phyloP scores from a whole-genome alignment of 2,329 filamentous ascomycete species.

The Aspergillus ustus region DNA sequence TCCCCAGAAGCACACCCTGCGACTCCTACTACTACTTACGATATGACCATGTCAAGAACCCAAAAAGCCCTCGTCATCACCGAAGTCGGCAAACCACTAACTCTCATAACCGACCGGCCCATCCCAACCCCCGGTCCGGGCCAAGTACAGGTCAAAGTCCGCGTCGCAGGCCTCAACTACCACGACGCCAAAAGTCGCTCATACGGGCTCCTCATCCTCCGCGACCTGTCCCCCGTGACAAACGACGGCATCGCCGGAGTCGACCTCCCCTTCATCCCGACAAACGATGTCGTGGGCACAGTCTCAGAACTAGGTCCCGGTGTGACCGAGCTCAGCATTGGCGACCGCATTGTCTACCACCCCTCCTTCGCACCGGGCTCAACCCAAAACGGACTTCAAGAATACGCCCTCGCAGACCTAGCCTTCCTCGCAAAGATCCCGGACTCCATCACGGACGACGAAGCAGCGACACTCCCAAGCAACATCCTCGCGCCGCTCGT shows the following conservation, averaged over 20 bases:
- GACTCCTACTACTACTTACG: too few species aligned
- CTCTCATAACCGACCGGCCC: neutral
- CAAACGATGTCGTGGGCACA: conserved; percentile 41
- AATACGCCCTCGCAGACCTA: conserved; percentile 44
- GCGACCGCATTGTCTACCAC: conserved; percentile 41
- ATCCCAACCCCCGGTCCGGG: conserved; percentile 12
- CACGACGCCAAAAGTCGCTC: conserved; percentile 49
- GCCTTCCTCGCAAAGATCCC: conserved; percentile 38
- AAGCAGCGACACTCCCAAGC: conserved; percentile 43
- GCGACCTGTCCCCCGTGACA: conserved; percentile 30
- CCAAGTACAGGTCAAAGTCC: conserved; percentile 46
- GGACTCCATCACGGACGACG: conserved; percentile 37
- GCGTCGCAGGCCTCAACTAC: conserved; percentile 31
- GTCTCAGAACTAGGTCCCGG: conserved; percentile 35
- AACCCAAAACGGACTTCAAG: conserved; percentile 38
- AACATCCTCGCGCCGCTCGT: conserved; percentile 42
- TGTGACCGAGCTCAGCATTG: conserved; percentile 30
- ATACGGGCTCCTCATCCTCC: conserved; percentile 40
- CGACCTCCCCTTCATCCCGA: conserved; percentile 29
- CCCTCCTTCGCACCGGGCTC: neutral
- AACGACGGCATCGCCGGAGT: neutral
- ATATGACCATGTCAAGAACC: neutral
- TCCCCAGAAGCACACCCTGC: too few species aligned
- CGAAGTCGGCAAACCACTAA: neutral
- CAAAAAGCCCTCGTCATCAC: neutral